Evolutionary conservation across 331 rosid genomes (phyloP).

Genomic region (Pyracantha coccinea): DNA sequence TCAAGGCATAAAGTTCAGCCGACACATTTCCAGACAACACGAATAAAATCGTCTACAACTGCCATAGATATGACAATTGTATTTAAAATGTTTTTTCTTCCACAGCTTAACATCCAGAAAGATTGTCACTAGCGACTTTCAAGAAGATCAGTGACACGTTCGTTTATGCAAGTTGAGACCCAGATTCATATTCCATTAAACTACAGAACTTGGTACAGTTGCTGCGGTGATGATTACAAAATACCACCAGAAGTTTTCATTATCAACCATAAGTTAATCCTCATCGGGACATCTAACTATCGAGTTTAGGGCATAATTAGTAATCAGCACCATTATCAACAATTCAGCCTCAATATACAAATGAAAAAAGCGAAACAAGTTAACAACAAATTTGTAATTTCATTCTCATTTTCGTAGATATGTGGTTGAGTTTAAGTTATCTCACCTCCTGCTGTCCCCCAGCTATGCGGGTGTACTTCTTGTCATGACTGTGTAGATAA

Average conservation of each 20-base stretch:
- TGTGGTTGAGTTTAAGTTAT: slow-evolving; percentile 4
- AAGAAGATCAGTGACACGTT: neutral
- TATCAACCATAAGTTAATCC: neutral
- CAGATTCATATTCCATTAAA: neutral
- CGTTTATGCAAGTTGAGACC: neutral
- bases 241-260: neutral
- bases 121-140: neutral
- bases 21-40: neutral
- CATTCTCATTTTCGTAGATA: neutral
- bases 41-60: neutral
- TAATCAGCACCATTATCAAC: neutral
- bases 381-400: neutral
- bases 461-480: slow-evolving; percentile 84
- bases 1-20: neutral
- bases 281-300: neutral
- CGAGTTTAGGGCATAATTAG: neutral
- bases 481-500: slow-evolving; percentile 85
- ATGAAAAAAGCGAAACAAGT: neutral
- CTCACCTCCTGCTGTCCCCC: slow-evolving; percentile 99
- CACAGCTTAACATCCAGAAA: neutral
- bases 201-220: neutral
- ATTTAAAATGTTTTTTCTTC: neutral
- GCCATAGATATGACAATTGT: neutral
- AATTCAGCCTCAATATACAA: neutral
- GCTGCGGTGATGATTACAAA: neutral